phyloP scores from a whole-genome alignment of 352 stramenopile species.

The Phytophthora pluvialis region DNA sequence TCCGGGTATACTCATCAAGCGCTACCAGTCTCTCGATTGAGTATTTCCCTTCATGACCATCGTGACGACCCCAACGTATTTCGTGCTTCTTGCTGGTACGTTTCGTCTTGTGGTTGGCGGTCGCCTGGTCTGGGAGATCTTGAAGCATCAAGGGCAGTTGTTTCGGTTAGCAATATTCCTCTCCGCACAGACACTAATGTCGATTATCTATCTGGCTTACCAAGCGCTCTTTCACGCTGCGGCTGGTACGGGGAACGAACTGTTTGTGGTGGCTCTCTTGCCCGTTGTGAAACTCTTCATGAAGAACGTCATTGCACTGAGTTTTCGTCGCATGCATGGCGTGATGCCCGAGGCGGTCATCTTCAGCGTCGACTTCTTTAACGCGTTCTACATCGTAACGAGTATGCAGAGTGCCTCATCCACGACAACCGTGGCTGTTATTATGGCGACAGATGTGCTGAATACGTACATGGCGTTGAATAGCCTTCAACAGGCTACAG shows the following conservation, averaged over 20 bases:
- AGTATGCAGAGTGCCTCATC: slow-evolving; percentile 27
- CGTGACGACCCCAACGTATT: neutral
- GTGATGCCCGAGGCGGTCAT: slow-evolving; percentile 28
- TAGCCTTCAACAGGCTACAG: neutral
- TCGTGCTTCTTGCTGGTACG: neutral
- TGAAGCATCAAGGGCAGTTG: slow-evolving; percentile 7
- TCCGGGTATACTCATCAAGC: neutral
- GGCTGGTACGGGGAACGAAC: slow-evolving; percentile 6
- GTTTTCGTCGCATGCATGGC: slow-evolving; percentile 18
- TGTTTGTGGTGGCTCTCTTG: slow-evolving; percentile 5
- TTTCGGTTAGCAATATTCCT: slow-evolving; percentile 14
- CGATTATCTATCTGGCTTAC: slow-evolving; percentile 26
- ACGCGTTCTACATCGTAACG: slow-evolving; percentile 29
- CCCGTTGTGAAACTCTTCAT: slow-evolving; percentile 21
- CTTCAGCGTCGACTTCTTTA: slow-evolving; percentile 31
- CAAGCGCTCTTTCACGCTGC: slow-evolving; percentile 18
- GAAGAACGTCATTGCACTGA: slow-evolving; percentile 18
- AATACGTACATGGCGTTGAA: slow-evolving; percentile 1
- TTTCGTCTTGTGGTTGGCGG: slow-evolving; percentile 7
- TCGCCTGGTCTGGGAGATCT: neutral
- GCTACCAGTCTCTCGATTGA: slow-evolving; percentile 37
- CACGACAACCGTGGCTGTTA: neutral
- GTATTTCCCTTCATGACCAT: slow-evolving; percentile 16
- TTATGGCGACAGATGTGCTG: slow-evolving; percentile 2
- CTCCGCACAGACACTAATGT: slow-evolving; percentile 6